Conservation (phyloP, 495 filamentous ascomycete species). For the Neurospora tetrasperma region DNA sequence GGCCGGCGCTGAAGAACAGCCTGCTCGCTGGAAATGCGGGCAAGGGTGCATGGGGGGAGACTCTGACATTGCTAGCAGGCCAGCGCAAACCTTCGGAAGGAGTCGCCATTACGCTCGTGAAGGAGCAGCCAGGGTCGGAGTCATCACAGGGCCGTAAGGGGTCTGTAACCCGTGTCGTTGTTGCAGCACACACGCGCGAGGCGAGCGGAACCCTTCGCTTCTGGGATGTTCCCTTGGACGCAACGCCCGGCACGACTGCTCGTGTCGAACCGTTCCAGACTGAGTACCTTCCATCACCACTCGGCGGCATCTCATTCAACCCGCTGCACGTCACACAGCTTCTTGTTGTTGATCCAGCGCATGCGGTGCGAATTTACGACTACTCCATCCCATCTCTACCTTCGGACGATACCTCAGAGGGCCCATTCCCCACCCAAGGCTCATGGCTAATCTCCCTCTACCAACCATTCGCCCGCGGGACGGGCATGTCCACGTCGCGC, state of each 20-base stretch:
- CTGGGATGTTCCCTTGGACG: conserved; percentile 36
- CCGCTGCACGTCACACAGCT: conserved; percentile 51
- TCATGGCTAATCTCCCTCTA: conserved; percentile 65
- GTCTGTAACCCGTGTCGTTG: conserved; percentile 30
- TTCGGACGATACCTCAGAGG: conserved; percentile 35
- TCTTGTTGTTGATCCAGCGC: conserved; percentile 54
- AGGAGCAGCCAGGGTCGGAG: conserved; percentile 18
- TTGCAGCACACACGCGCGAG: conserved; percentile 52
- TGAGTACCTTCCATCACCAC: conserved; percentile 53
- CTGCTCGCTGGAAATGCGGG: conserved; percentile 37
- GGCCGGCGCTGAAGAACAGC: conserved; percentile 35
- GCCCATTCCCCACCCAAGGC: conserved; percentile 39
- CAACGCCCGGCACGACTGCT: conserved; percentile 22
- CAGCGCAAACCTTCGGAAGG: conserved; percentile 54
- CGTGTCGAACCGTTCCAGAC: conserved; percentile 50
- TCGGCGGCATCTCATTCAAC: conserved; percentile 63
- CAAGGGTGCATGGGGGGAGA: conserved; percentile 51
- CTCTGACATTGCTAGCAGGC: conserved; percentile 44
- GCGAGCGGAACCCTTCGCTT: conserved; percentile 46
- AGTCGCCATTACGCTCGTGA: conserved; percentile 56
- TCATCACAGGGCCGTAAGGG: conserved; percentile 18
- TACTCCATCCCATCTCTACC: conserved; percentile 34
- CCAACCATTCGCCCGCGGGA: conserved; percentile 48
- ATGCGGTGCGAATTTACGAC: conserved; percentile 59
- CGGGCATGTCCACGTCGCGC: conserved; percentile 35